A percentile compares a stretch with the other conserved stretches of the same genome.
These are phyloP conservation scores for Graphilbum fragrans DNA, from an alignment of 2,329 filamentous ascomycete genomes.

Conservation along the genomic window DNA sequence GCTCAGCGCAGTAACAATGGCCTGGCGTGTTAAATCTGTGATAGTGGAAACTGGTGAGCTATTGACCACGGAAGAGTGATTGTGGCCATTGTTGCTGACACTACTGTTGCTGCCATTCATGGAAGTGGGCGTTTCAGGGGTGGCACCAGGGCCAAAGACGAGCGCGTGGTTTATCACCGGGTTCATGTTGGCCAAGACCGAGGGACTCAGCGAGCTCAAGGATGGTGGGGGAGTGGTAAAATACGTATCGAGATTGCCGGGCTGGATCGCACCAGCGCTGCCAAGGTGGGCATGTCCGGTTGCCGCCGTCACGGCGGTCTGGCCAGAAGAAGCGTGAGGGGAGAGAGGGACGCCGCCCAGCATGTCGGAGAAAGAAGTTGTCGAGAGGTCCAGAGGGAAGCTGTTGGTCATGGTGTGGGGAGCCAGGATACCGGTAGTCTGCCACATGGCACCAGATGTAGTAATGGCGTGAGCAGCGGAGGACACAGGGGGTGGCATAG, in stretches of 20 bases:
- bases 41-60: conserved; percentile 50
- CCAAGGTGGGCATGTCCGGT: not conserved
- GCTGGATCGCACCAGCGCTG: not conserved
- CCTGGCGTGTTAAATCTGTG: conserved; percentile 50
- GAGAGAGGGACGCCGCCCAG: conserved; percentile 61
- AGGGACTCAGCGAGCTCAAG: conserved; percentile 61
- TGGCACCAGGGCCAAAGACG: conserved; percentile 39
- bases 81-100: conserved; percentile 19
- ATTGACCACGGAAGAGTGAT: conserved; percentile 29
- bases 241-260: conserved; percentile 48
- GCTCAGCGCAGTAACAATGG: conserved; percentile 46
- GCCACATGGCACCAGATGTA: conserved; percentile 44
- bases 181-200: conserved; percentile 54
- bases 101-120: conserved; percentile 43
- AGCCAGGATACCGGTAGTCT: conserved; percentile 49
- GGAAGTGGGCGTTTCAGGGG: conserved; percentile 63
- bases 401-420: conserved; percentile 57
- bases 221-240: conserved; percentile 69
- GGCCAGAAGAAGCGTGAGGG: conserved; percentile 53
- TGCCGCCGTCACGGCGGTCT: conserved; percentile 46
- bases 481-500: conserved; percentile 33
- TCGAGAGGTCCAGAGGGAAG: conserved; percentile 64
- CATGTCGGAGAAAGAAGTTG: conserved; percentile 66
- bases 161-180: conserved; percentile 53
- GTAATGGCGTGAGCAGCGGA: conserved; percentile 22